These are phyloP conservation scores for Metarhizium album DNA, from an alignment of 2,329 filamentous ascomycete species.

Conservation along the genomic window DNA sequence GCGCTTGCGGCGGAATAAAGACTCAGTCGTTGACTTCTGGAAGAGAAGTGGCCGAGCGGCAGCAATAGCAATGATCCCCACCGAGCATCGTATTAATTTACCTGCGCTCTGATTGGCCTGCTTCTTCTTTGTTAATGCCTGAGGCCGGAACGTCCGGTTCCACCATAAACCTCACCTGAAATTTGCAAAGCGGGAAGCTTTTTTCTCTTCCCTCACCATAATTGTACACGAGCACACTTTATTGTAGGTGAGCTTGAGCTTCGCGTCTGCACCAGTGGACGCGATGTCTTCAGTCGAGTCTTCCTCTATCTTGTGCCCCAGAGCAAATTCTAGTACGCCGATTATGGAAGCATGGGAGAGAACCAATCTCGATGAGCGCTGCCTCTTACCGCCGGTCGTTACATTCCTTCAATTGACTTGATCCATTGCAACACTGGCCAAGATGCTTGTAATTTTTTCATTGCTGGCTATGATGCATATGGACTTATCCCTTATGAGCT, in stretches of 20 bases:
- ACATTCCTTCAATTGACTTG: constrained; percentile 32
- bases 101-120: constrained; percentile 30
- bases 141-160: constrained; percentile 4
- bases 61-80: constrained; percentile 22
- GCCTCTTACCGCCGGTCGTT: constrained; percentile 67
- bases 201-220: constrained; percentile 33
- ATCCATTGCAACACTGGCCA: not conserved
- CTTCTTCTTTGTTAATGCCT: constrained; percentile 1
- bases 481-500: constrained; percentile 51
- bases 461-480: not conserved
- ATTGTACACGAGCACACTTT: constrained; percentile 61
- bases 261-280: constrained; percentile 23
- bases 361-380: constrained; percentile 45
- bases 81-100: constrained; percentile 33
- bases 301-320: constrained; percentile 65
- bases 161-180: constrained; percentile 8
- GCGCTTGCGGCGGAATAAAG: constrained; percentile 24
- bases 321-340: constrained; percentile 46
- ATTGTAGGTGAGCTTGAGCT: constrained; percentile 60
- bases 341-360: constrained; percentile 63
- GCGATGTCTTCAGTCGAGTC: constrained; percentile 45
- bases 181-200: constrained; percentile 12
- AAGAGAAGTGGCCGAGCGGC: constrained; percentile 27
- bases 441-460: not conserved
- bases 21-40: constrained; percentile 30